phyloP scores from a whole-genome alignment of 2,329 filamentous ascomycete species.

The Pseudogymnoascus sp. region DNA sequence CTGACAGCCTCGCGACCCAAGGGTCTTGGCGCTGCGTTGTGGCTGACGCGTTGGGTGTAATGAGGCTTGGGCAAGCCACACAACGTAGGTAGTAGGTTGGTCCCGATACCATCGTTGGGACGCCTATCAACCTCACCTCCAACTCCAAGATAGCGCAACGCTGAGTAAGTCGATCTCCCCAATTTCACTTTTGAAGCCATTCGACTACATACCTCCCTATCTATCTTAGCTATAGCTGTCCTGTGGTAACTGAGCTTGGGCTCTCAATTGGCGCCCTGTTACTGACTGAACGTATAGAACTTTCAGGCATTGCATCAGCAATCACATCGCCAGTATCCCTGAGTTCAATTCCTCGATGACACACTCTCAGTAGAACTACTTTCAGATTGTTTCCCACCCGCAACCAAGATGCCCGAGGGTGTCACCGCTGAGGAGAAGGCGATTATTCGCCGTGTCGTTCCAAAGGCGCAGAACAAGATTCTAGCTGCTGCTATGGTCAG shows the following conservation, averaged over 20 bases:
- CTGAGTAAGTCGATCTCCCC: constrained; percentile 1
- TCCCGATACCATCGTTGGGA: constrained; percentile 5
- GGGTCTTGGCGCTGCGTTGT: constrained; percentile 2
- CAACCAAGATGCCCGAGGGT: constrained; percentile 35
- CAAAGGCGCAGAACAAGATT: constrained; percentile 94
- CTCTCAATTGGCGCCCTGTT: constrained; percentile 3
- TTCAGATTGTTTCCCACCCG: constrained; percentile 1
- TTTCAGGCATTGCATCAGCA: background rate
- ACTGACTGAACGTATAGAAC: background rate
- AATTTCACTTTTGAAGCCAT: background rate
- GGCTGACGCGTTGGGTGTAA: constrained; percentile 7
- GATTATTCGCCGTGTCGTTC: constrained; percentile 87
- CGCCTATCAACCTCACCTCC: constrained; percentile 5
- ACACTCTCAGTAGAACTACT: background rate
- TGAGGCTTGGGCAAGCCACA: constrained; percentile 7
- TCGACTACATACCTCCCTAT: background rate
- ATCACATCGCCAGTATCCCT: background rate
- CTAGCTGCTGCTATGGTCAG: constrained; percentile 88
- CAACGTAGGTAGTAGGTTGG: background rate
- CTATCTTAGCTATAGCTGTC: background rate
- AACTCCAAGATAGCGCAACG: constrained; percentile 1
- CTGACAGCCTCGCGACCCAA: background rate
- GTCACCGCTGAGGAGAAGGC: constrained; percentile 92
- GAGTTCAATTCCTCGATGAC: background rate
- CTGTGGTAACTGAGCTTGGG: background rate